These are phyloP conservation scores for Alternaria viburni DNA, from an alignment of 2,329 filamentous ascomycete species.

Conservation along the genomic window DNA sequence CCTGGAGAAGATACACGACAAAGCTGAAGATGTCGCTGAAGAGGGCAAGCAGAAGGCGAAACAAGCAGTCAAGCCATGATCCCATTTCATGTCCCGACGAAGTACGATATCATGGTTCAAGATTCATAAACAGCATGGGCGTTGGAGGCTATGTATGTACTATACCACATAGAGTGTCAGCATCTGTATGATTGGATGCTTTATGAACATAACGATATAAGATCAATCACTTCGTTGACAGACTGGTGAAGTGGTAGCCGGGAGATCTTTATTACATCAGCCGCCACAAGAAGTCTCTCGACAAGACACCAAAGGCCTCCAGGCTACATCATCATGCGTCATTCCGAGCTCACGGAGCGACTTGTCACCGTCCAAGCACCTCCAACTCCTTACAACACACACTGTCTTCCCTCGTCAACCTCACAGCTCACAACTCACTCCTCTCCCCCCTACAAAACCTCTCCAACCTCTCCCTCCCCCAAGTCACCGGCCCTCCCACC, in stretches of 20 bases:
- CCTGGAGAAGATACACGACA: conserved; percentile 31
- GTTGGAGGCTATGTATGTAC: conserved; percentile 11
- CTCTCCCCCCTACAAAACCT: background rate
- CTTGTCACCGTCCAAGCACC: background rate
- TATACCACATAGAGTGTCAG: conserved; percentile 4
- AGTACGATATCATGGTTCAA: conserved; percentile 12
- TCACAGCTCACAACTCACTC: conserved; percentile 4
- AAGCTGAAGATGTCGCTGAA: conserved; percentile 31
- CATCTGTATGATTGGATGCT: conserved; percentile 9
- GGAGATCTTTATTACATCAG: background rate
- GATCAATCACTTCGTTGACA: background rate
- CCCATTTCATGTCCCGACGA: background rate
- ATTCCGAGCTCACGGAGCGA: background rate
- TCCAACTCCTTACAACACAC: background rate
- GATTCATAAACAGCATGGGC: background rate
- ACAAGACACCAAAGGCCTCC: background rate
- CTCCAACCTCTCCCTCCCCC: conserved; percentile 28
- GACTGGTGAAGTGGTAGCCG: background rate
- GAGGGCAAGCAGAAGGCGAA: conserved; percentile 13
- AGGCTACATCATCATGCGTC: background rate
- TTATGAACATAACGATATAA: background rate
- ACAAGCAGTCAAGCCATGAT: conserved; percentile 11
- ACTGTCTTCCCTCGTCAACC: background rate
- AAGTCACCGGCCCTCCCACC: conserved; percentile 31
- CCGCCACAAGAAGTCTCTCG: background rate